Evolutionary conservation across 768 basidiomycete species (phyloP).

Genomic region (Rhizopogon rudus): DNA sequence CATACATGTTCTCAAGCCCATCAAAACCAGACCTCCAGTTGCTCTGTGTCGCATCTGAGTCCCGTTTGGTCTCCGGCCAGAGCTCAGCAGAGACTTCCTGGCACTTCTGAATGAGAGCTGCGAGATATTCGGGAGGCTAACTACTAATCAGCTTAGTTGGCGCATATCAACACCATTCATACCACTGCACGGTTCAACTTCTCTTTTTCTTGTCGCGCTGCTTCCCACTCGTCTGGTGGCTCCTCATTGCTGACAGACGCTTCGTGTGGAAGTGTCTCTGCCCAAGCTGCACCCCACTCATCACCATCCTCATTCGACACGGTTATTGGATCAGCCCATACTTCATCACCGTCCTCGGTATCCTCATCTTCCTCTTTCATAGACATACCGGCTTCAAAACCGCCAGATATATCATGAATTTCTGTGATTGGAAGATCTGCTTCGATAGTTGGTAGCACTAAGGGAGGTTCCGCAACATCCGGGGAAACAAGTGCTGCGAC

Average conservation of each 20-base stretch:
- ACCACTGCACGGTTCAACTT: conserved; percentile 62
- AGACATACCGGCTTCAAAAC: conserved; percentile 34
- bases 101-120: conserved; percentile 49
- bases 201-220: conserved; percentile 52
- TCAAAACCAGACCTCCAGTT: conserved; percentile 40
- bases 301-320: conserved; percentile 1
- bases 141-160: neutral
- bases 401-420: conserved; percentile 42
- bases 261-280: conserved; percentile 12
- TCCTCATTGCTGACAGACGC: conserved; percentile 15
- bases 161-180: conserved; percentile 24
- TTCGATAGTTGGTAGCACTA: conserved; percentile 1
- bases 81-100: conserved; percentile 46
- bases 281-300: conserved; percentile 43
- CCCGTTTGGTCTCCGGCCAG: conserved; percentile 36
- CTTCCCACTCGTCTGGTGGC: conserved; percentile 62
- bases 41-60: conserved; percentile 22
- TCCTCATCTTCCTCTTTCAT: conserved; percentile 8
- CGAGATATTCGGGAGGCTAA: conserved; percentile 68
- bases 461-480: conserved; percentile 1
- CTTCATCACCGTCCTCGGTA: conserved; percentile 11
- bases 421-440: conserved; percentile 4
- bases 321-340: conserved; percentile 5
- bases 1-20: conserved; percentile 60
- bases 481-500: neutral